These are phyloP conservation scores for Coprinellus micaceus DNA, from an alignment of 768 basidiomycete species.

Conservation along the genomic window DNA sequence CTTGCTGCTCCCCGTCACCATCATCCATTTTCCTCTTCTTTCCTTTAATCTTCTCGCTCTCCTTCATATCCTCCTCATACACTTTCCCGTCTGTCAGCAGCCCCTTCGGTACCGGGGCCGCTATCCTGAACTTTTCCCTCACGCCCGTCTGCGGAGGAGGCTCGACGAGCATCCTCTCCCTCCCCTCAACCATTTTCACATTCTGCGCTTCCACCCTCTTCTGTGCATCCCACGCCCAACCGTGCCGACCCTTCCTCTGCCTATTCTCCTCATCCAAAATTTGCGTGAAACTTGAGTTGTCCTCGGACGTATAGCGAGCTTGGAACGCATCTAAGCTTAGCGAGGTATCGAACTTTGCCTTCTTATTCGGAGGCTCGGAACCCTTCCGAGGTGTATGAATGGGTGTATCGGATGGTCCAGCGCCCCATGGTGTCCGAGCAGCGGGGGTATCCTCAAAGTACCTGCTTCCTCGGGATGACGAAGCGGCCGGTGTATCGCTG, in stretches of 20 bases:
- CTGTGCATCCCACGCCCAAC: constrained; percentile 96
- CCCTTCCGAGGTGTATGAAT: constrained; percentile 32
- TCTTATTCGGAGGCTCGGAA: constrained; percentile 47
- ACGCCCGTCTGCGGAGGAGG: constrained; percentile 60
- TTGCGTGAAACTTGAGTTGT: constrained; percentile 94
- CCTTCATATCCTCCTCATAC: constrained; percentile 15
- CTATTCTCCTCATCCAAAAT: constrained; percentile 89
- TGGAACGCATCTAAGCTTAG: constrained; percentile 86
- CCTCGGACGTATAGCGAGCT: constrained; percentile 89
- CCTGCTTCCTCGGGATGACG: constrained; percentile 25
- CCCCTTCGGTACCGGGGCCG: constrained; percentile 52
- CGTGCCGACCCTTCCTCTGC: constrained; percentile 73
- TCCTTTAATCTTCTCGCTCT: constrained; percentile 22
- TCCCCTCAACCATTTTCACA: constrained; percentile 59
- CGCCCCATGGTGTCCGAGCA: constrained; percentile 59
- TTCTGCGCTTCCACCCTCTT: constrained; percentile 67
- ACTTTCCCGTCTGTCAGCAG: constrained; percentile 41
- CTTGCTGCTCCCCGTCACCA: background rate
- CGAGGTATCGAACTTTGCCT: constrained; percentile 53
- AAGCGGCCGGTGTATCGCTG: constrained; percentile 44
- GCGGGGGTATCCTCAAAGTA: constrained; percentile 42
- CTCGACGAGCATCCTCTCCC: constrained; percentile 72
- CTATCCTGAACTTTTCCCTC: constrained; percentile 62
- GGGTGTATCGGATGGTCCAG: constrained; percentile 65
- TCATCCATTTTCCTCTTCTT: constrained; percentile 20